phyloP scores from a whole-genome alignment of 75 land plant genomes.

The Picea sitchensis region DNA sequence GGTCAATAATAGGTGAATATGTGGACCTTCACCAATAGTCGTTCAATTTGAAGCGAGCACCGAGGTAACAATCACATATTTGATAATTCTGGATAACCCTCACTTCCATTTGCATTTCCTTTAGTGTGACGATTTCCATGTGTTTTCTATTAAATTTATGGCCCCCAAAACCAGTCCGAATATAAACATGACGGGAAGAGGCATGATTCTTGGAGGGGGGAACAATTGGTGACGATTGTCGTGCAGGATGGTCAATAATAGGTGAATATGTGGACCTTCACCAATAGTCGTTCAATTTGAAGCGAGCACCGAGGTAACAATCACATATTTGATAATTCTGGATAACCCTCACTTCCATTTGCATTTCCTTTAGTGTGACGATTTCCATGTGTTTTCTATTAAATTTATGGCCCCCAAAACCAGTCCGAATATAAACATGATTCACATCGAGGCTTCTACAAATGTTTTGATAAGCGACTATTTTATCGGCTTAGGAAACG shows the following conservation, averaged over 20 bases:
- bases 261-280: neutral
- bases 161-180: slow-evolving; percentile 39
- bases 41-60: neutral
- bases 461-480: slow-evolving; percentile 21
- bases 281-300: slow-evolving; percentile 6
- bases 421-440: slow-evolving; percentile 49
- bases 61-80: neutral
- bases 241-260: too few relatives aligned
- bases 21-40: neutral
- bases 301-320: neutral
- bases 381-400: slow-evolving; percentile 29
- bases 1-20: neutral
- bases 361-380: slow-evolving; percentile 20
- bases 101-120: slow-evolving; percentile 9
- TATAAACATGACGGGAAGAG: too few relatives aligned
- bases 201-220: too few relatives aligned
- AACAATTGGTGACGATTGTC: neutral
- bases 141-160: slow-evolving; percentile 15
- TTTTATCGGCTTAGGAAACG: slow-evolving; percentile 34
- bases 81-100: neutral
- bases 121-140: slow-evolving; percentile 38
- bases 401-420: slow-evolving; percentile 23
- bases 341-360: slow-evolving; percentile 8
- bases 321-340: neutral
- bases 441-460: slow-evolving; percentile 19